Evolutionary conservation across 169 alveolate genomes (phyloP).

Genomic region (Plasmodium malariae): DNA sequence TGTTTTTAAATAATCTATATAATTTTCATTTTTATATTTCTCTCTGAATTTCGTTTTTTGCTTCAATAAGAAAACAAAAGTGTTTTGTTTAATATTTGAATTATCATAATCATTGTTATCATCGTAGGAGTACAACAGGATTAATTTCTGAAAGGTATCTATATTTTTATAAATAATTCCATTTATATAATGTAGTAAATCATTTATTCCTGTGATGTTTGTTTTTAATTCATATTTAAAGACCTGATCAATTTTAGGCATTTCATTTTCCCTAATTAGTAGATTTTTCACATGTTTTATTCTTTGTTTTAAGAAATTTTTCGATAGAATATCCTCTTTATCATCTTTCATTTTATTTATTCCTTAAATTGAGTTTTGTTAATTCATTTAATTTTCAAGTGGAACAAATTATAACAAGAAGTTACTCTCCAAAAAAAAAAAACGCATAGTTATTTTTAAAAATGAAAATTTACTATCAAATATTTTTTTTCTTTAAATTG

Average conservation of each 20-base stretch:
- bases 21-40: conserved; percentile 46
- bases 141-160: conserved; percentile 48
- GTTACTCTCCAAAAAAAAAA: background rate
- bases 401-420: conserved; percentile 4
- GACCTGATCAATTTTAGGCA: conserved; percentile 64
- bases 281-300: conserved; percentile 29
- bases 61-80: conserved; percentile 34
- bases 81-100: conserved; percentile 44
- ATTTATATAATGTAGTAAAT: conserved; percentile 43
- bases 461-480: background rate
- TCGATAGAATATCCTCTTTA: conserved; percentile 20
- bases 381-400: conserved; percentile 3
- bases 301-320: conserved; percentile 42
- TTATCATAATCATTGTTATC: conserved; percentile 38
- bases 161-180: conserved; percentile 53
- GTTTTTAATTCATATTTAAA: conserved; percentile 54
- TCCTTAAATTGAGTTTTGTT: conserved; percentile 4
- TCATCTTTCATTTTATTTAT: conserved; percentile 17
- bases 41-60: conserved; percentile 52
- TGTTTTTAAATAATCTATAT: conserved; percentile 50
- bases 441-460: background rate
- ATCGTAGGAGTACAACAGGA: conserved; percentile 37
- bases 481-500: background rate
- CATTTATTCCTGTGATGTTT: conserved; percentile 32
- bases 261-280: conserved; percentile 41